Conservation (phyloP, 2,329 filamentous ascomycete genomes). For the Ascochyta pisi region DNA sequence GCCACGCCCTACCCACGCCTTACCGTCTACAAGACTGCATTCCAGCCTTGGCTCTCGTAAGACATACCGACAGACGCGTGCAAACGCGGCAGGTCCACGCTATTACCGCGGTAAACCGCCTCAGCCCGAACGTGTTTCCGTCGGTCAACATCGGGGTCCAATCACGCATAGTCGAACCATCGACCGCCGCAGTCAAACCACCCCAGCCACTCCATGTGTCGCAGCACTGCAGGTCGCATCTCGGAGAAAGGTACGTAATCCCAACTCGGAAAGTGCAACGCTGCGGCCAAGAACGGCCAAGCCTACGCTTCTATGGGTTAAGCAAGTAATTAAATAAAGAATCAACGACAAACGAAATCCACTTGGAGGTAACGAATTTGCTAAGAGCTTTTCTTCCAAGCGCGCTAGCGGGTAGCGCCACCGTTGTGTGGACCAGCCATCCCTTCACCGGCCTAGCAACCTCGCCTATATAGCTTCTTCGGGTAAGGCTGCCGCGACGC, state of each 20-base stretch:
- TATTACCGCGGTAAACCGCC: slow-evolving; percentile 10
- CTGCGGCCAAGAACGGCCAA: slow-evolving; percentile 20
- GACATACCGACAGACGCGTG: slow-evolving; percentile 6
- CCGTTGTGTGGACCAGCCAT: neutral
- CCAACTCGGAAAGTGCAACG: slow-evolving; percentile 2
- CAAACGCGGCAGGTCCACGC: neutral
- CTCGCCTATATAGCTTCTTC: neutral
- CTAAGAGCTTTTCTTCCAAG: slow-evolving; percentile 13
- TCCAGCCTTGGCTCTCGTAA: slow-evolving; percentile 9
- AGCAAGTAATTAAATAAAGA: slow-evolving; percentile 17
- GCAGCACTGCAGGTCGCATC: slow-evolving; percentile 13
- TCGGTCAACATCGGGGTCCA: slow-evolving; percentile 13
- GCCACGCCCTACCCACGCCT: slow-evolving; percentile 1
- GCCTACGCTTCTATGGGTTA: slow-evolving; percentile 10
- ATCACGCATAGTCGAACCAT: slow-evolving; percentile 9
- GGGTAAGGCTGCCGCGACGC: slow-evolving; percentile 14
- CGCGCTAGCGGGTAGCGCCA: slow-evolving; percentile 8
- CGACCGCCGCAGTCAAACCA: slow-evolving; percentile 1
- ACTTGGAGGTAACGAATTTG: slow-evolving; percentile 6
- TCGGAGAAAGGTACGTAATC: slow-evolving; percentile 21
- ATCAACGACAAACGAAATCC: slow-evolving; percentile 19
- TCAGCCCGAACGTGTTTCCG: slow-evolving; percentile 13
- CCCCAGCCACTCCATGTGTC: slow-evolving; percentile 6
- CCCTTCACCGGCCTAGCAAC: neutral
- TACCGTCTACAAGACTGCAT: neutral